Evolutionary conservation across 768 basidiomycete species (phyloP), one percentile per base, ranked within the genome.

Genomic region (Amanita pseudoporphyria): DNA sequence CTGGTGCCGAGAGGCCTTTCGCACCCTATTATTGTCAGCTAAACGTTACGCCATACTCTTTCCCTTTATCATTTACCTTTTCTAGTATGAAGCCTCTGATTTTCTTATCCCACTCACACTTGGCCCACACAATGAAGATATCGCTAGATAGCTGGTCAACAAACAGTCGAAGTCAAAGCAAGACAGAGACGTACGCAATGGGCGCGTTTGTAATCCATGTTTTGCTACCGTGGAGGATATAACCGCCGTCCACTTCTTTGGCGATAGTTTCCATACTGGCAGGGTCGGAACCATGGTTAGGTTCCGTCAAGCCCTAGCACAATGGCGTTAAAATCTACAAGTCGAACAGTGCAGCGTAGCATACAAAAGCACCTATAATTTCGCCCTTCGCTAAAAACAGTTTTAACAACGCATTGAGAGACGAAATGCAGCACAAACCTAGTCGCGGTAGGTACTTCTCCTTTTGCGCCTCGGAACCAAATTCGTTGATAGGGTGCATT

Each of bases 171-270:
- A 7, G 49, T 13, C 42, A 32, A 38, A 35, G 19, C 24, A 16
- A 31, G 44, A 32, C 39, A 32, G 9, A 42, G 39, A 71, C 83
- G 66, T 60, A 89, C 82, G 93, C 91, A 47, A 88, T 81, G 7
- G 93, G 92, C 1, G 93, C 81, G 60, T 96, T 96, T 12, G 91
- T 80, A 60, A 98, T 98, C 95, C 95, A 98, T 0, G 92, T 98
- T 72, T 98, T 98, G 65, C 87, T 87, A 45, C 95, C 95, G 54
- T 81, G 87, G 46, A 98, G 61, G 21, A 87, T 66, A 65, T 83
- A 97, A 3, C 91, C 92, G 10, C 91, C 90, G 47, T 85, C 84
- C 0, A 74, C 72, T 63, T 96, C 90, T 53, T 79, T 80, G 9
- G 92, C 95, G 22, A 77, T 83, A 1, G 95, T 96, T 60, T 94